Conservation (phyloP, 139 green algal genomes). For the Tetradesmus lagerheimii region DNA sequence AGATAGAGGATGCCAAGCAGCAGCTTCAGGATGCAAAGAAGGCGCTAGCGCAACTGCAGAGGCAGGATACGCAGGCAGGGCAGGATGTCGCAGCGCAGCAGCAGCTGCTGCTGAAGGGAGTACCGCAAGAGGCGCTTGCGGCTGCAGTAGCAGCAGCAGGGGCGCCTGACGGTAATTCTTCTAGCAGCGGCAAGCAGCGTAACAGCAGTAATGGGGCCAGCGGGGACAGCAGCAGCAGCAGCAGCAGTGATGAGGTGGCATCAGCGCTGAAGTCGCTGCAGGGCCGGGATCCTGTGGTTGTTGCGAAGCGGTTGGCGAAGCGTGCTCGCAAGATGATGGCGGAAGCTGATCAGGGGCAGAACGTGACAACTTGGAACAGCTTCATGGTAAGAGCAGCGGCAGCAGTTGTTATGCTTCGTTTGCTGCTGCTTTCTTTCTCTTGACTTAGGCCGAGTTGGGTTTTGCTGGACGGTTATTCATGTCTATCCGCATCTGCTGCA, state of each 20-base stretch:
- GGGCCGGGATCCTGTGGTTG: background rate
- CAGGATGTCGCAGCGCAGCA: background rate
- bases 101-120: background rate
- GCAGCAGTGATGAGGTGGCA: background rate
- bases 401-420: too few species aligned
- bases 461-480: too few species aligned
- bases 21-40: constrained; percentile 17
- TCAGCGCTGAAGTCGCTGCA: background rate
- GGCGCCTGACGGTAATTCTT: background rate
- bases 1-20: constrained; percentile 1
- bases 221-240: background rate
- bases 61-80: constrained; percentile 15
- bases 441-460: too few species aligned
- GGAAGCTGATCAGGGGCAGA: constrained; percentile 52
- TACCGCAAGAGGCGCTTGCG: background rate
- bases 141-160: constrained; percentile 1
- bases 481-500: too few species aligned
- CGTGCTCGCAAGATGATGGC: constrained; percentile 49
- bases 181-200: background rate
- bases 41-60: background rate
- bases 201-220: background rate
- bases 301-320: constrained; percentile 7
- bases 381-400: constrained; percentile 43
- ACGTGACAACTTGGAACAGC: constrained; percentile 48
- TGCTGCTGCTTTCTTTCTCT: too few species aligned